A percentile compares a stretch with the other conserved stretches of the same genome.
These are phyloP conservation scores for Durotheca rogersii DNA, from an alignment of 495 filamentous ascomycete genomes.

Conservation along the genomic window DNA sequence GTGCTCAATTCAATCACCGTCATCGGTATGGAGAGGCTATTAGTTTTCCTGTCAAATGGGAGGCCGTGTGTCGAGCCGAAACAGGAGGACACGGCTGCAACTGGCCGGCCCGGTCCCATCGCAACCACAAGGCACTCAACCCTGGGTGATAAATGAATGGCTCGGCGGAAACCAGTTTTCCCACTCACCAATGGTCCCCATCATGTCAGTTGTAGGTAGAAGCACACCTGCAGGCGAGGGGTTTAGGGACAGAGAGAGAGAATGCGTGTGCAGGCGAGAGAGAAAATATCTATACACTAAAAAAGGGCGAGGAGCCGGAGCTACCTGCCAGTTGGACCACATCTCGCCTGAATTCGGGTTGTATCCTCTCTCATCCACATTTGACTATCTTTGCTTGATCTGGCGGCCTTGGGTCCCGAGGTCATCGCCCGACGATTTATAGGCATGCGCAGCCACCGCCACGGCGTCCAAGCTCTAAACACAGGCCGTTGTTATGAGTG, in stretches of 20 bases:
- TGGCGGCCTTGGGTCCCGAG: slow-evolving; percentile 17
- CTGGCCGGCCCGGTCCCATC: background rate
- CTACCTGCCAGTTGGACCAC: slow-evolving; percentile 12
- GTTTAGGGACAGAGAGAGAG: too few relatives aligned
- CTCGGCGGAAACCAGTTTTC: background rate
- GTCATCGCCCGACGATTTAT: slow-evolving; percentile 12
- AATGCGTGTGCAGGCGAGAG: too few relatives aligned
- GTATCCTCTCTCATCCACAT: slow-evolving; percentile 21
- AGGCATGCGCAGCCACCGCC: slow-evolving; percentile 11
- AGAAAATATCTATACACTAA: slow-evolving; percentile 40
- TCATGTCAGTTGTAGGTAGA: background rate
- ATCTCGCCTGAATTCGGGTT: slow-evolving; percentile 17
- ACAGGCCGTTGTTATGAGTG: slow-evolving; percentile 33
- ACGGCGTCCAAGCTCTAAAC: slow-evolving; percentile 21
- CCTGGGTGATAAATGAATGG: background rate
- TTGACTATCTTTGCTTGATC: slow-evolving; percentile 9
- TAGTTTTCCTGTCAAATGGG: too few relatives aligned
- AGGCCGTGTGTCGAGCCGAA: too few relatives aligned
- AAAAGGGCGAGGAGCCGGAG: slow-evolving; percentile 34
- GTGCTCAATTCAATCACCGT: too few relatives aligned
- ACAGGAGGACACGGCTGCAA: too few relatives aligned
- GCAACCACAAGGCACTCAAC: background rate
- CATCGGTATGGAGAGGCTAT: too few relatives aligned
- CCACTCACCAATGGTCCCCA: background rate
- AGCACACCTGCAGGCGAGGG: background rate